These are phyloP conservation scores for Fusarium sp. DNA, from an alignment of 2,329 filamentous ascomycete species.

Conservation along the genomic window DNA sequence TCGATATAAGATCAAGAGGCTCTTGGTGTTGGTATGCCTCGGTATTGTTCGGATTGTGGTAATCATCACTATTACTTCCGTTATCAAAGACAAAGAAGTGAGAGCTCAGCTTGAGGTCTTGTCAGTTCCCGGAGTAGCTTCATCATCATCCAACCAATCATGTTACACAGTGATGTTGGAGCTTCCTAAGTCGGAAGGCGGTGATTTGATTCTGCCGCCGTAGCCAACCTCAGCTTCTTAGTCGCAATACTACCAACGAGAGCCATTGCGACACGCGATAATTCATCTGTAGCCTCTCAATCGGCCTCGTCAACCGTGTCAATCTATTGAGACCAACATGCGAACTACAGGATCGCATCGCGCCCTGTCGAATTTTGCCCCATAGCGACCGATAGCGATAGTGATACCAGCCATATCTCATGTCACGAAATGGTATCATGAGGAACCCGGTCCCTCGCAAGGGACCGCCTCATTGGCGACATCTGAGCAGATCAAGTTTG, in stretches of 20 bases:
- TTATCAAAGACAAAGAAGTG: background rate
- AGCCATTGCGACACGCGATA: constrained; percentile 18
- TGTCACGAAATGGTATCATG: constrained; percentile 43
- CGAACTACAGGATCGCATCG: constrained; percentile 31
- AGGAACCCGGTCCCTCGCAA: constrained; percentile 51
- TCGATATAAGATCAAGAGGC: background rate
- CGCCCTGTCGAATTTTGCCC: constrained; percentile 23
- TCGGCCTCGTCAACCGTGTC: constrained; percentile 12
- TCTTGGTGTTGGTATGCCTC: background rate
- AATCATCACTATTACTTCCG: background rate
- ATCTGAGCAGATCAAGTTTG: constrained; percentile 58
- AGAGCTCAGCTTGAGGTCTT: background rate
- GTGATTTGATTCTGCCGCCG: constrained; percentile 44
- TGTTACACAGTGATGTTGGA: constrained; percentile 6
- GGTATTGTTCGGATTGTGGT: background rate
- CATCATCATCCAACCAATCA: constrained; percentile 21
- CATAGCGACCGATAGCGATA: constrained; percentile 25
- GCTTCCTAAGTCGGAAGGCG: constrained; percentile 38
- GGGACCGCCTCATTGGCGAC: constrained; percentile 60
- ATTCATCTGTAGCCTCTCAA: constrained; percentile 1
- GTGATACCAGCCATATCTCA: constrained; percentile 35
- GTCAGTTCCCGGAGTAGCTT: background rate
- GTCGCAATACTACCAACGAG: constrained; percentile 14
- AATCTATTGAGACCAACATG: constrained; percentile 34
- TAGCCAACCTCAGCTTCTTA: constrained; percentile 31